Conservation (phyloP, 139 green algal species). For the Zygnema cylindricum region DNA sequence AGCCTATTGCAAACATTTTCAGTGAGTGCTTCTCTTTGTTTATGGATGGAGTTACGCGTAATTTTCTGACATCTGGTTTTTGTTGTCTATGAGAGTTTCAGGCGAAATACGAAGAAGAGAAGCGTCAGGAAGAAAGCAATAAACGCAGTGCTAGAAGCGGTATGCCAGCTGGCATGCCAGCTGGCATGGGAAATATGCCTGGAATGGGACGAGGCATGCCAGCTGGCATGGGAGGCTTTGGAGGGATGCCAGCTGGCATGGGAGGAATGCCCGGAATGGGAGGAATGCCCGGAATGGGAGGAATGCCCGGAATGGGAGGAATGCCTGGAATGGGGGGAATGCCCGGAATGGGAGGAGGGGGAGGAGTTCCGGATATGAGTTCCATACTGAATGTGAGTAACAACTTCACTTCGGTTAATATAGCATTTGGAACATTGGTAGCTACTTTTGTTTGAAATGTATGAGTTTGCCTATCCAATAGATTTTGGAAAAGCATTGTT, state of each 20-base stretch:
- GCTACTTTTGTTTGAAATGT: not conserved
- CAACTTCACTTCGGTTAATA: not conserved
- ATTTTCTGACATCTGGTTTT: too few relatives aligned
- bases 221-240: slow-evolving; percentile 7
- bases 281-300: slow-evolving; percentile 18
- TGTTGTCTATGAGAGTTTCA: too few relatives aligned
- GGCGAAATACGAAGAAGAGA: slow-evolving; percentile 29
- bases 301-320: slow-evolving; percentile 27
- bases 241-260: slow-evolving; percentile 19
- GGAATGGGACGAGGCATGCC: slow-evolving; percentile 8
- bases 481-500: not conserved
- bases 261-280: slow-evolving; percentile 22
- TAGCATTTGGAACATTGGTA: not conserved
- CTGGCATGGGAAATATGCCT: not conserved
- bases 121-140: slow-evolving; percentile 12
- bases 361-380: slow-evolving; percentile 42
- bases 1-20: too few relatives aligned
- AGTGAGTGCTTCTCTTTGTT: too few relatives aligned
- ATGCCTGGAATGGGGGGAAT: slow-evolving; percentile 30
- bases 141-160: not conserved
- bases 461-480: not conserved
- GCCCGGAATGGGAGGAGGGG: slow-evolving; percentile 23
- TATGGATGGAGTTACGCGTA: too few relatives aligned
- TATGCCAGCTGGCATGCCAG: slow-evolving; percentile 18
- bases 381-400: slow-evolving; percentile 35